These are phyloP conservation scores for Juglanconis sp. DNA, from an alignment of 2,329 filamentous ascomycete species.

Conservation along the genomic window DNA sequence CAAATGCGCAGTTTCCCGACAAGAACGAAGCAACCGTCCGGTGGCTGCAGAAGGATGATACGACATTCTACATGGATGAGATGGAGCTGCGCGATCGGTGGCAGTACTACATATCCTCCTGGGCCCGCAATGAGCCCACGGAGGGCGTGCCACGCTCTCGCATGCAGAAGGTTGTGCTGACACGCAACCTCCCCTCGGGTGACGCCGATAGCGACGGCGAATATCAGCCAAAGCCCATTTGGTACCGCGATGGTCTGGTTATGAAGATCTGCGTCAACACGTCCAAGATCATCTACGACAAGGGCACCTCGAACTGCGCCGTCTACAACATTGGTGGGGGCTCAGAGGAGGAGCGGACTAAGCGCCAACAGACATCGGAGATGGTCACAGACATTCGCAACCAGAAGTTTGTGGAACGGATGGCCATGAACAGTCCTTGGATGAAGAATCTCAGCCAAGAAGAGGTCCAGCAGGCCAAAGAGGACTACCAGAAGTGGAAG, in stretches of 20 bases:
- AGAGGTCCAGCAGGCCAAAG: slow-evolving; percentile 71
- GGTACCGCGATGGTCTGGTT: slow-evolving; percentile 64
- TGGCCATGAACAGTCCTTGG: slow-evolving; percentile 78
- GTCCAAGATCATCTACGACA: slow-evolving; percentile 75
- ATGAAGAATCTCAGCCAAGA: slow-evolving; percentile 77
- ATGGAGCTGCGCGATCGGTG: slow-evolving; percentile 79
- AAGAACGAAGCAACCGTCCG: slow-evolving; percentile 69
- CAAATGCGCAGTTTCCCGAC: slow-evolving; percentile 56
- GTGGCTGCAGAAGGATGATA: slow-evolving; percentile 64
- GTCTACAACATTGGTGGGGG: slow-evolving; percentile 68
- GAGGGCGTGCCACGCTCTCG: slow-evolving; percentile 68
- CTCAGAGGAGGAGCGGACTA: slow-evolving; percentile 61
- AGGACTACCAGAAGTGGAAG: slow-evolving; percentile 55
- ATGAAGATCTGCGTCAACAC: slow-evolving; percentile 74
- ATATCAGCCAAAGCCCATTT: slow-evolving; percentile 56
- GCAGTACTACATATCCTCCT: slow-evolving; percentile 95
- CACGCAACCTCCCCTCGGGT: slow-evolving; percentile 64
- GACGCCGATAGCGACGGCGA: slow-evolving; percentile 64
- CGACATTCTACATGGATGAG: slow-evolving; percentile 83
- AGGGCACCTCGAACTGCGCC: slow-evolving; percentile 67
- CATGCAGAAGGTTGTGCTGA: slow-evolving; percentile 66
- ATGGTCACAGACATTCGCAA: slow-evolving; percentile 35
- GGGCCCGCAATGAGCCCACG: slow-evolving; percentile 82
- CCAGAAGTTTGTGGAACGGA: slow-evolving; percentile 67
- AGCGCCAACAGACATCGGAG: slow-evolving; percentile 45